phyloP scores from a whole-genome alignment of 805 yeast species.

The Myxozyma melibiosi region DNA sequence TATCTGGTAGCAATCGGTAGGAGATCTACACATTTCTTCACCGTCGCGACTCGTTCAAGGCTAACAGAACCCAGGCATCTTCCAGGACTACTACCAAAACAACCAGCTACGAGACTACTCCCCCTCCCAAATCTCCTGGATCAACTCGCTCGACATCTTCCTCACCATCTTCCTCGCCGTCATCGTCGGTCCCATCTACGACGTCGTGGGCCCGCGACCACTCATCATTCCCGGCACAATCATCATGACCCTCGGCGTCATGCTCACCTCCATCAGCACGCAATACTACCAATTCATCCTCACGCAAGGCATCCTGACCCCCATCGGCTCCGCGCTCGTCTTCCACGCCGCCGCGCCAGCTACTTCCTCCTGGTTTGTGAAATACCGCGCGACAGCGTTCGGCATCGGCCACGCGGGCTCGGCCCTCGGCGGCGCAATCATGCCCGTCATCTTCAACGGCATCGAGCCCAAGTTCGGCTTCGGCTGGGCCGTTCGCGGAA shows the following conservation, averaged over 20 bases:
- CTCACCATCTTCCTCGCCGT: slow-evolving; percentile 35
- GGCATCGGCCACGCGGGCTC: slow-evolving; percentile 55
- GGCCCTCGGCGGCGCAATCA: slow-evolving; percentile 53
- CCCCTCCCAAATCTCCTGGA: slow-evolving; percentile 41
- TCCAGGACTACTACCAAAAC: slow-evolving; percentile 37
- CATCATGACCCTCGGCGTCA: slow-evolving; percentile 36
- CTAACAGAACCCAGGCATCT: slow-evolving; percentile 13
- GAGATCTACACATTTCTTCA: slow-evolving; percentile 1
- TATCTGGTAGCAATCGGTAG: slow-evolving; percentile 40
- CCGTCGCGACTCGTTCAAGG: background rate
- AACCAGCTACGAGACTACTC: slow-evolving; percentile 31
- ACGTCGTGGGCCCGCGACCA: slow-evolving; percentile 33
- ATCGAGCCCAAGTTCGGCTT: slow-evolving; percentile 48
- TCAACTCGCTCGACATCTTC: slow-evolving; percentile 40
- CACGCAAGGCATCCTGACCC: slow-evolving; percentile 48
- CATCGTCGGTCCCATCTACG: slow-evolving; percentile 39
- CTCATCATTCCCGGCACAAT: slow-evolving; percentile 35
- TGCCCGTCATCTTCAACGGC: slow-evolving; percentile 48
- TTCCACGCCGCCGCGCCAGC: slow-evolving; percentile 43
- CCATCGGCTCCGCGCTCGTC: slow-evolving; percentile 18
- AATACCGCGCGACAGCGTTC: slow-evolving; percentile 49
- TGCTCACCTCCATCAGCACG: slow-evolving; percentile 44
- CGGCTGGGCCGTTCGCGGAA: slow-evolving; percentile 55
- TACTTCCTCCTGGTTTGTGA: slow-evolving; percentile 50
- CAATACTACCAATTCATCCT: slow-evolving; percentile 55